A percentile compares a stretch with the other conserved stretches of the same genome.
These are phyloP conservation scores for Taiozyma sp. DNA, from an alignment of 1,139 yeast species.

Conservation along the genomic window DNA sequence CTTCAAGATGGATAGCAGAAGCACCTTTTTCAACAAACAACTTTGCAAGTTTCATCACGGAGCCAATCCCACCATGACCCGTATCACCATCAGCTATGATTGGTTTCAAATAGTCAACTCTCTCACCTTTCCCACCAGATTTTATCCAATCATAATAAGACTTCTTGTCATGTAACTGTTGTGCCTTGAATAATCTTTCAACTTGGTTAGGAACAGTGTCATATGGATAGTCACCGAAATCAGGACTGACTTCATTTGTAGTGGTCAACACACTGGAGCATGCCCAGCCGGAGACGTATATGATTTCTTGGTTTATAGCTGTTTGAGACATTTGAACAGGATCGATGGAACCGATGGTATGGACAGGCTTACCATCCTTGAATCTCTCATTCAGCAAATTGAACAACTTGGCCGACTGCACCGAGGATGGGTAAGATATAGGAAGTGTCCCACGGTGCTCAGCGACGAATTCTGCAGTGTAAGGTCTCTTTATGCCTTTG, in stretches of 20 bases:
- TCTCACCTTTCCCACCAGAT: conserved; percentile 19
- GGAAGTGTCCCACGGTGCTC: conserved; percentile 46
- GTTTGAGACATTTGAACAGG: conserved; percentile 60
- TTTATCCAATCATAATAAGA: conserved; percentile 37
- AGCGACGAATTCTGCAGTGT: conserved; percentile 50
- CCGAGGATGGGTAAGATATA: conserved; percentile 44
- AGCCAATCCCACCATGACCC: conserved; percentile 64
- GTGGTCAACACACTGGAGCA: conserved; percentile 40
- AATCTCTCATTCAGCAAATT: conserved; percentile 38
- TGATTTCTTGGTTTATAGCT: conserved; percentile 41
- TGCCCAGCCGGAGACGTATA: conserved; percentile 50
- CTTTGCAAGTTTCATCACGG: conserved; percentile 61
- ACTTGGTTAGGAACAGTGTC: conserved; percentile 67
- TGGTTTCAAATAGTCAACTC: conserved; percentile 51
- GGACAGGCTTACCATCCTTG: conserved; percentile 41
- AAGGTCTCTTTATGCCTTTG: conserved; percentile 45
- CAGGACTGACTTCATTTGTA: conserved; percentile 57
- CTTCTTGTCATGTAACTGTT: conserved; percentile 48
- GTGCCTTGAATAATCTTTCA: conserved; percentile 55
- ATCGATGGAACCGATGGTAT: conserved; percentile 58
- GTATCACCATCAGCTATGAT: conserved; percentile 67
- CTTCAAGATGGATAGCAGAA: conserved; percentile 61
- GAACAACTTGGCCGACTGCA: conserved; percentile 51
- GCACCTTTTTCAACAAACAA: conserved; percentile 63
- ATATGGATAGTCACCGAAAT: conserved; percentile 58